These are phyloP conservation scores for Stentor coeruleus DNA, from an alignment of 73 alveolate species.

Conservation along the genomic window DNA sequence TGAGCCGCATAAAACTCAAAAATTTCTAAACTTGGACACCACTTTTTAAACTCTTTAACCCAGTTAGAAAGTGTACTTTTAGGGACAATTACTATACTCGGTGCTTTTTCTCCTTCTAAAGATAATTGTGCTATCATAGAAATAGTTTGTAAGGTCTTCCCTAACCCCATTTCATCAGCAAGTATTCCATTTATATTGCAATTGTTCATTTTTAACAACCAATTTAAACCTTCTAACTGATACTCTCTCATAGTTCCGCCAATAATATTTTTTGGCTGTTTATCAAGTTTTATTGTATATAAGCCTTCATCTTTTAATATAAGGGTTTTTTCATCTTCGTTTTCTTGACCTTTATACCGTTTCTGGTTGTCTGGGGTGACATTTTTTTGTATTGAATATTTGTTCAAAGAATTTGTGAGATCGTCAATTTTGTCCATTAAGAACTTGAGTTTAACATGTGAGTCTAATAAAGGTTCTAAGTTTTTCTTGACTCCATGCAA, in stretches of 20 bases:
- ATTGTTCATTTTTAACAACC: constrained; percentile 80
- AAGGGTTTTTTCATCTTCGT: neutral
- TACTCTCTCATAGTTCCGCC: constrained; percentile 81
- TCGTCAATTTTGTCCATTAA: constrained; percentile 4
- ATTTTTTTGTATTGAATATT: neutral
- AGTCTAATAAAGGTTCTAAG: no score
- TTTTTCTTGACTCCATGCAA: no score
- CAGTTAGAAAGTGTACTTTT: constrained; percentile 90
- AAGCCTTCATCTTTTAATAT: neutral
- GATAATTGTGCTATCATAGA: constrained; percentile 76
- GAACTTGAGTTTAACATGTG: neutral
- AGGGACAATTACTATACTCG: constrained; percentile 89
- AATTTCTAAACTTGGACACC: constrained; percentile 83
- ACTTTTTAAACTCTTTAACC: constrained; percentile 86
- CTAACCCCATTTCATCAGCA: constrained; percentile 99
- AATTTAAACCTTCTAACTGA: constrained; percentile 91
- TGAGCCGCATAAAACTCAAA: constrained; percentile 78
- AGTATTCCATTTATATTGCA: constrained; percentile 90
- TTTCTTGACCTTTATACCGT: neutral
- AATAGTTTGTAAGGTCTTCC: constrained; percentile 93
- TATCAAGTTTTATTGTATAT: constrained; percentile 49
- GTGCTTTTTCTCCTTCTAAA: constrained; percentile 46
- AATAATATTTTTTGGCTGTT: constrained; percentile 73
- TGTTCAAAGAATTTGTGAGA: neutral
- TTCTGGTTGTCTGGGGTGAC: neutral